Percentiles rank a stretch among this genome's conserved stretches.
These are phyloP conservation scores for Spergularia azorica DNA, from an alignment of 179 eudicot species.

Conservation along the genomic window DNA sequence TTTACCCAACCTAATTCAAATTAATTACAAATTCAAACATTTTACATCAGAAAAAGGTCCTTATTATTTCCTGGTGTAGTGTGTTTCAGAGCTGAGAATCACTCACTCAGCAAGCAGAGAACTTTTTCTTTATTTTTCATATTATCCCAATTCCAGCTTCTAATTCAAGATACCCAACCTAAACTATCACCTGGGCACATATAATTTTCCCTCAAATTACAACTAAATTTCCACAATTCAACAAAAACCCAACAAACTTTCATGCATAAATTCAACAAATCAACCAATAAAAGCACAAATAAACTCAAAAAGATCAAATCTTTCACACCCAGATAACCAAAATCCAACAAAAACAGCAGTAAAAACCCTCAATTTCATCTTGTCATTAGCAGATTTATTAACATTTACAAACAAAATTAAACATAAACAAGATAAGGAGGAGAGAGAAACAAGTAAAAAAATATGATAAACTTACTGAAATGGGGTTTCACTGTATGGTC, in stretches of 20 bases:
- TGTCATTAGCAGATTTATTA: not conserved
- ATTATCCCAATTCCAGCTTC: not conserved
- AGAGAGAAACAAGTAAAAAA: not conserved
- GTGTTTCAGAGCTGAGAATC: not conserved
- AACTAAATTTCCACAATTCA: not conserved
- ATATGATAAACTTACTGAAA: conserved; percentile 1
- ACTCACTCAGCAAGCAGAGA: conserved; percentile 5
- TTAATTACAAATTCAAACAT: not conserved
- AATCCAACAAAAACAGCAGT: not conserved
- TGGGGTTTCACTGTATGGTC: not conserved
- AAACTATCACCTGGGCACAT: not conserved
- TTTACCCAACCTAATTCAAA: not conserved
- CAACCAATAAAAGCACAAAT: not conserved
- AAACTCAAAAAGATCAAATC: not conserved
- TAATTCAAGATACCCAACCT: not conserved
- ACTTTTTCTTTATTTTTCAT: not conserved
- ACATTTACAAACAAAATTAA: not conserved
- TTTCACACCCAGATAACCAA: not conserved
- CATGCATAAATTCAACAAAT: not conserved
- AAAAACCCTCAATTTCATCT: not conserved
- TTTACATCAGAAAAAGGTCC: not conserved
- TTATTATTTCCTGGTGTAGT: not conserved
- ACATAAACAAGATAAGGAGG: not conserved
- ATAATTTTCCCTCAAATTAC: not conserved
- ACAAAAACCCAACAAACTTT: not conserved